Percentiles rank a stretch among this genome's conserved stretches.
phyloP scores from a whole-genome alignment of 257 asterid genomes.

The Capsicum pubescens region DNA sequence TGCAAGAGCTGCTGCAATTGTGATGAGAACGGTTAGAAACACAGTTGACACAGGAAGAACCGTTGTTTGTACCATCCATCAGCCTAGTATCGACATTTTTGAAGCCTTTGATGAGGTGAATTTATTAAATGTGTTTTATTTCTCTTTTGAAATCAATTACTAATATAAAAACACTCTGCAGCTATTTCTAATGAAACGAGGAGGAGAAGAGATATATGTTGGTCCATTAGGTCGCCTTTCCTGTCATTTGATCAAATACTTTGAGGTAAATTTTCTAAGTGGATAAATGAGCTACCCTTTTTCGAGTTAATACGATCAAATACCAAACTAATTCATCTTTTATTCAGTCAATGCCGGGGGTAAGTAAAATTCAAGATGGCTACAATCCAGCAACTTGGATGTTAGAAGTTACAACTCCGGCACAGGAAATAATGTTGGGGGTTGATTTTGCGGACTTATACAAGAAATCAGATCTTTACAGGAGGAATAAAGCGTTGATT shows the following conservation, averaged over 20 bases:
- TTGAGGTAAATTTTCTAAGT: background rate
- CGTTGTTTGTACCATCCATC: slow-evolving; percentile 26
- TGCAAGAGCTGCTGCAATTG: slow-evolving; percentile 27
- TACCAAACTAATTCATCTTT: background rate
- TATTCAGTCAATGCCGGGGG: slow-evolving; percentile 16
- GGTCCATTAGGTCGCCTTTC: slow-evolving; percentile 24
- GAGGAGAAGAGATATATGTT: slow-evolving; percentile 24
- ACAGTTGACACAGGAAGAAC: slow-evolving; percentile 23
- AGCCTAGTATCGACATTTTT: slow-evolving; percentile 24
- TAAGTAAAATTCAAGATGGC: slow-evolving; percentile 16
- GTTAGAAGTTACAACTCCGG: slow-evolving; percentile 14
- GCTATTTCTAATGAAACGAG: slow-evolving; percentile 27
- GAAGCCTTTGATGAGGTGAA: slow-evolving; percentile 28
- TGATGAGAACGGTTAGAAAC: slow-evolving; percentile 28
- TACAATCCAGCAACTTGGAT: slow-evolving; percentile 27
- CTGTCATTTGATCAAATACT: slow-evolving; percentile 20
- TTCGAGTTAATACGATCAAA: background rate
- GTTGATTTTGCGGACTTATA: slow-evolving; percentile 20
- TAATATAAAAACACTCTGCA: background rate
- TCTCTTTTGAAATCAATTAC: background rate
- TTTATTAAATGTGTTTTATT: background rate
- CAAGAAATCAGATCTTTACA: background rate
- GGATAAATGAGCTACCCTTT: background rate
- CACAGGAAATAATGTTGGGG: slow-evolving; percentile 23
- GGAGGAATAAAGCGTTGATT: background rate